A percentile compares a stretch with the other conserved stretches of the same genome.
These are phyloP conservation scores for Penicillium sclerotiorum DNA, from an alignment of 2,329 filamentous ascomycete genomes.

Conservation along the genomic window DNA sequence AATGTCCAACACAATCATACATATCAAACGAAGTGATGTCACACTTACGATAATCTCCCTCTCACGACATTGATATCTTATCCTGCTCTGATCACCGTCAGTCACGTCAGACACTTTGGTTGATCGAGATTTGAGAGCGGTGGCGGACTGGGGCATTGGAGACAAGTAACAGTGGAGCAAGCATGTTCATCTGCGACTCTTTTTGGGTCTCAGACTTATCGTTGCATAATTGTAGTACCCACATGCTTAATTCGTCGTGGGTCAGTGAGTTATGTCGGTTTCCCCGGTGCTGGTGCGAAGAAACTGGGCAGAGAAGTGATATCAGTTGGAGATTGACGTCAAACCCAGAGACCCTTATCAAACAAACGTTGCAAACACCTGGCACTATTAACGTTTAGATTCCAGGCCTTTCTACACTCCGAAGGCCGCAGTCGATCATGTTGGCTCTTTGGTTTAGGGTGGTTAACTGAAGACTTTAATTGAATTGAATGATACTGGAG, in stretches of 20 bases:
- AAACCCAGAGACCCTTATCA: not conserved
- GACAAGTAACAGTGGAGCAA: constrained; percentile 15
- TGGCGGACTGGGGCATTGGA: constrained; percentile 19
- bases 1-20: constrained; percentile 4
- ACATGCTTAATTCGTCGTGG: constrained; percentile 17
- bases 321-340: constrained; percentile 20
- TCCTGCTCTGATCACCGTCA: constrained; percentile 11
- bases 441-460: too few species aligned
- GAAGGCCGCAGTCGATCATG: too few species aligned
- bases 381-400: too few species aligned
- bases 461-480: too few species aligned
- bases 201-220: constrained; percentile 9
- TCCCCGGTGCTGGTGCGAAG: not conserved
- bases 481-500: too few species aligned
- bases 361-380: constrained; percentile 15
- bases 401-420: too few species aligned
- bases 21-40: constrained; percentile 30
- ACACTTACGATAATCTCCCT: constrained; percentile 29
- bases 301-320: constrained; percentile 14
- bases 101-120: constrained; percentile 17
- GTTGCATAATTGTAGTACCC: constrained; percentile 3
- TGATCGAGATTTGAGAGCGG: constrained; percentile 4
- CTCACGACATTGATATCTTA: constrained; percentile 4
- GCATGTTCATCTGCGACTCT: constrained; percentile 7
- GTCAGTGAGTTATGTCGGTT: constrained; percentile 14